Evolutionary conservation across 2,329 filamentous ascomycete genomes (phyloP).

Genomic region (Fusarium devonianum): DNA sequence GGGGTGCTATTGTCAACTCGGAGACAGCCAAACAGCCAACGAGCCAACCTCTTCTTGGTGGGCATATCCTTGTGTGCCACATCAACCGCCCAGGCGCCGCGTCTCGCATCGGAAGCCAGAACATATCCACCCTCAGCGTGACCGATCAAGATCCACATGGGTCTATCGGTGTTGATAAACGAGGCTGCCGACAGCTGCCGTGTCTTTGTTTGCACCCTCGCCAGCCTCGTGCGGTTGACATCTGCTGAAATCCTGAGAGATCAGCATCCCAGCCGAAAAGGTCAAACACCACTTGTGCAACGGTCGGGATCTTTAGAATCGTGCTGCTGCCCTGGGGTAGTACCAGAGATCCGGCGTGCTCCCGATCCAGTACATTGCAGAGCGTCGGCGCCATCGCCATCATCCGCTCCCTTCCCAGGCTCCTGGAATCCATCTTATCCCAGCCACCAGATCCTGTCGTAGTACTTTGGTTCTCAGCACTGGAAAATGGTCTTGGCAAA

Average conservation of each 20-base stretch:
- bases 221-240: conserved; percentile 19
- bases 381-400: conserved; percentile 20
- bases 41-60: no score
- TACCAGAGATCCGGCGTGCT: conserved; percentile 35
- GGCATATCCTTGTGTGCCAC: no score
- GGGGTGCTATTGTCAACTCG: no score
- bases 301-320: conserved; percentile 9
- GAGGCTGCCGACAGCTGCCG: conserved; percentile 1
- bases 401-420: conserved; percentile 23
- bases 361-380: conserved; percentile 36
- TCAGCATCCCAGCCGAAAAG: conserved; percentile 6
- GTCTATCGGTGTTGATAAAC: conserved; percentile 1
- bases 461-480: neutral
- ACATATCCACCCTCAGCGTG: conserved; percentile 28
- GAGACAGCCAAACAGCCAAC: no score
- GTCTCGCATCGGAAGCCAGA: conserved; percentile 23
- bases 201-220: neutral
- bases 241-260: neutral
- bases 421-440: conserved; percentile 5
- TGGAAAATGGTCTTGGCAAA: neutral
- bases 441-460: conserved; percentile 4
- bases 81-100: no score
- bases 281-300: conserved; percentile 10
- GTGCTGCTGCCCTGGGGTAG: conserved; percentile 16
- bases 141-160: conserved; percentile 11